phyloP scores from a whole-genome alignment of 2,329 filamentous ascomycete species.

The Neopestalotiopsis sp. region DNA sequence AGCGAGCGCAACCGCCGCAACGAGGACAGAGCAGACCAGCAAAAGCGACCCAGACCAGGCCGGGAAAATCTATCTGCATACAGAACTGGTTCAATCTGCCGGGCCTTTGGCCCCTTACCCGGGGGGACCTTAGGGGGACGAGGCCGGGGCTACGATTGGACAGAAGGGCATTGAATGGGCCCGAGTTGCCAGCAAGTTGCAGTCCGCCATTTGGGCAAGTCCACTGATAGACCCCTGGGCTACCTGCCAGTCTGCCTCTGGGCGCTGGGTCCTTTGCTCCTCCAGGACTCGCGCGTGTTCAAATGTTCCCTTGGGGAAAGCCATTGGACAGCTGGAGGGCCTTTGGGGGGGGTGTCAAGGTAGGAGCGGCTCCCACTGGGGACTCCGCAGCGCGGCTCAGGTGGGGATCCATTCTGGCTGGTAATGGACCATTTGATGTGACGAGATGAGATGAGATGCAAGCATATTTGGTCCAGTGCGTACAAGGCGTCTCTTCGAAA shows the following conservation, averaged over 20 bases:
- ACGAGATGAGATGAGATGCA: slow-evolving; percentile 1
- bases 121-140: not conserved
- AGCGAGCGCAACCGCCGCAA: slow-evolving; percentile 3
- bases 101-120: not conserved
- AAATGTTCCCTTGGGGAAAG: not conserved
- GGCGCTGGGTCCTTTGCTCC: not conserved
- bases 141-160: slow-evolving; percentile 13
- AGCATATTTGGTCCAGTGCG: not conserved
- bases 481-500: not conserved
- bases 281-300: not conserved
- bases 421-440: not conserved
- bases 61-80: not conserved
- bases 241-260: not conserved
- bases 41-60: not conserved
- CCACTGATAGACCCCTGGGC: slow-evolving; percentile 15
- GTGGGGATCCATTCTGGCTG: not conserved
- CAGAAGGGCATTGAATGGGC: not conserved
- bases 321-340: not conserved
- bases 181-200: slow-evolving; percentile 4
- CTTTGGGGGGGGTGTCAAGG: not conserved
- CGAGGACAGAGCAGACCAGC: not conserved
- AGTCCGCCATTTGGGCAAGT: slow-evolving; percentile 13
- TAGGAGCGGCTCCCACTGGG: not conserved
- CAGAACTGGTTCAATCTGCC: slow-evolving; percentile 8
- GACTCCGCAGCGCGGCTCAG: not conserved